Base-by-base conservation (phyloP, 495 filamentous ascomycete species). In the Penicillium turbatum region DNA sequence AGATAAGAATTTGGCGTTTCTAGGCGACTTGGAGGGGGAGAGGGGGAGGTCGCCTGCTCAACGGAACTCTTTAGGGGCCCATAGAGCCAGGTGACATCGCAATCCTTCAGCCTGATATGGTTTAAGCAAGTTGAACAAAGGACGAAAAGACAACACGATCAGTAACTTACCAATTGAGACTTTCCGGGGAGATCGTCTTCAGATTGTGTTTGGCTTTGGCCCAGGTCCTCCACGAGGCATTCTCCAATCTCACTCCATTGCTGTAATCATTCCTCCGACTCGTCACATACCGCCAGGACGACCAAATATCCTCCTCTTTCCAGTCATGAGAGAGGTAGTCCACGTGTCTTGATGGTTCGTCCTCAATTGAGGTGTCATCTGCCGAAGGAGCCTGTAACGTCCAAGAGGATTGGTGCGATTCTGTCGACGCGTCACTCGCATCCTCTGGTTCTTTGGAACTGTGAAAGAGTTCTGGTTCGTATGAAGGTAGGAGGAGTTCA, bases 181-280 rank as follows among this genome's bases (percentile, higher is more conserved):
- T 86, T 66, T 95, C 89, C 6, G 92, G 88, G 6, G 90, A 90
- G 5, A 96, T 83, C 0, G 93, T 97, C 64, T 83, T 84, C 49
- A 97, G 69, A 21, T 86, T 82, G 64, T 92, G 83, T 65, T 95
- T 95, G 16, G 85, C 73, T 67, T 97, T 97, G 64, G 89, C 83
- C 93, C 93, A 98, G n/a, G 91, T 93, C 62, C 93, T 79, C 93
- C 93, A 98, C 4, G 92, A 96, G 5, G 93, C 93, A 73, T 98
- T 98, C 68, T 98, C 93, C 45, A 98, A 68, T 47, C 93, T 78
- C 9, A 85, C 82, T 24, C 87, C 79, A 63, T 98, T 90, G 56
- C 77, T 86, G 60, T 95, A 95, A 38, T 87, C 78, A 26, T 82
- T 83, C 63, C 84, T 79, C 55, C 86, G 87, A 11, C 84, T 80